Evolutionary conservation across 2,329 filamentous ascomycete species (phyloP).

Genomic region (Exophiala bonariae): DNA sequence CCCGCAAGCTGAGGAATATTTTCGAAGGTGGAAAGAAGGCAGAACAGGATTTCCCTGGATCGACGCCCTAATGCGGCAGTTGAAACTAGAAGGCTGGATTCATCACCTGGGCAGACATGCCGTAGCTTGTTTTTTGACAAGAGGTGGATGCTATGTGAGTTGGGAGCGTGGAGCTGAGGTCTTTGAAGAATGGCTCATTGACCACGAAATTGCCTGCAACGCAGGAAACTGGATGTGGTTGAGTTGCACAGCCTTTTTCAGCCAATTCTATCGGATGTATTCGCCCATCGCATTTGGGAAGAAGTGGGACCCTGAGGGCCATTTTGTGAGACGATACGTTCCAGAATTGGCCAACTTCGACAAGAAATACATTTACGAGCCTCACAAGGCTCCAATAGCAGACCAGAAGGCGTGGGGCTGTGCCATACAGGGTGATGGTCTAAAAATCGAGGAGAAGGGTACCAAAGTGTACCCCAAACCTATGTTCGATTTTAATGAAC

Average conservation of each 20-base stretch:
- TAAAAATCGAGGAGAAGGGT: slow-evolving; percentile 22
- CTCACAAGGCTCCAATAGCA: slow-evolving; percentile 68
- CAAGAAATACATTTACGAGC: slow-evolving; percentile 75
- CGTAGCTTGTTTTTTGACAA: slow-evolving; percentile 79
- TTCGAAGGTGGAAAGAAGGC: slow-evolving; percentile 68
- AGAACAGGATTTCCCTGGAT: slow-evolving; percentile 78
- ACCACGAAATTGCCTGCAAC: slow-evolving; percentile 74
- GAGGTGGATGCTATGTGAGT: slow-evolving; percentile 74
- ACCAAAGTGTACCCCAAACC: slow-evolving; percentile 65
- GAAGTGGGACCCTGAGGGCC: slow-evolving; percentile 72
- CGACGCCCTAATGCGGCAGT: slow-evolving; percentile 76
- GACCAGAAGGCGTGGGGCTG: slow-evolving; percentile 71
- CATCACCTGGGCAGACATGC: slow-evolving; percentile 75
- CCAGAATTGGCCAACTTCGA: slow-evolving; percentile 65
- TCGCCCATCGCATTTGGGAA: slow-evolving; percentile 70
- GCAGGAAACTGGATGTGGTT: slow-evolving; percentile 74
- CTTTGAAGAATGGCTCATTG: slow-evolving; percentile 73
- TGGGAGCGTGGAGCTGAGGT: slow-evolving; percentile 79
- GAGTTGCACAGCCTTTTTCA: slow-evolving; percentile 72
- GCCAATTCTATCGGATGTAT: slow-evolving; percentile 71
- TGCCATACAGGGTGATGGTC: slow-evolving; percentile 57
- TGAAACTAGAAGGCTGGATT: slow-evolving; percentile 72
- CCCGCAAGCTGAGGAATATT: slow-evolving; percentile 62
- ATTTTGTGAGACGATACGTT: slow-evolving; percentile 64
- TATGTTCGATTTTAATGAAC: slow-evolving; percentile 72